phyloP scores from a whole-genome alignment of 768 basidiomycete species.

The Phylloporus sp. region DNA sequence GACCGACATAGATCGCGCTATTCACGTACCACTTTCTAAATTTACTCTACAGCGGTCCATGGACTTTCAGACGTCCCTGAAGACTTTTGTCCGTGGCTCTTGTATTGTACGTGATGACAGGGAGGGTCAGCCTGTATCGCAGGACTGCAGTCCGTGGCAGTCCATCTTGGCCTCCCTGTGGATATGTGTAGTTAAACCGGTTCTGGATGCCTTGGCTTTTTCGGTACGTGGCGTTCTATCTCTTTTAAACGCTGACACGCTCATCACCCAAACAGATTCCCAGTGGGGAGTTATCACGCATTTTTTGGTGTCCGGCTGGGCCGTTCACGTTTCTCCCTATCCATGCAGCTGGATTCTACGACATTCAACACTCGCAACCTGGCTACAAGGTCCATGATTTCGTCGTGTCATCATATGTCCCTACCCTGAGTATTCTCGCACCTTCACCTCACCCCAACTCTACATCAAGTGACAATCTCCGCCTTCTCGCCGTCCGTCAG shows the following conservation, averaged over 20 bases:
- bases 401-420: slow-evolving; percentile 24
- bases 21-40: background rate
- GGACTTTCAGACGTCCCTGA: background rate
- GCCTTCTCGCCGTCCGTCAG: slow-evolving; percentile 14
- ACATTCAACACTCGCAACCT: background rate
- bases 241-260: background rate
- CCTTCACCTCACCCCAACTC: background rate
- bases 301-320: slow-evolving; percentile 2
- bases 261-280: background rate
- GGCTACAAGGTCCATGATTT: background rate
- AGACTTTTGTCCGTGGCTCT: background rate
- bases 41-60: background rate
- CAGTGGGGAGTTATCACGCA: background rate
- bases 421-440: slow-evolving; percentile 22
- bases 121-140: background rate
- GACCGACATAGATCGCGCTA: background rate
- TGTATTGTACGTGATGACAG: background rate
- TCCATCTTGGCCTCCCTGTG: slow-evolving; percentile 4
- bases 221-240: background rate
- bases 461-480: background rate
- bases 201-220: slow-evolving; percentile 1
- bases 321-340: background rate
- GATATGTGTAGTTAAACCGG: slow-evolving; percentile 3
- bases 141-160: background rate
- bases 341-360: slow-evolving; percentile 3